Evolutionary conservation across 2,329 filamentous ascomycete genomes (phyloP).

Genomic region (Fusarium sarcochroum): DNA sequence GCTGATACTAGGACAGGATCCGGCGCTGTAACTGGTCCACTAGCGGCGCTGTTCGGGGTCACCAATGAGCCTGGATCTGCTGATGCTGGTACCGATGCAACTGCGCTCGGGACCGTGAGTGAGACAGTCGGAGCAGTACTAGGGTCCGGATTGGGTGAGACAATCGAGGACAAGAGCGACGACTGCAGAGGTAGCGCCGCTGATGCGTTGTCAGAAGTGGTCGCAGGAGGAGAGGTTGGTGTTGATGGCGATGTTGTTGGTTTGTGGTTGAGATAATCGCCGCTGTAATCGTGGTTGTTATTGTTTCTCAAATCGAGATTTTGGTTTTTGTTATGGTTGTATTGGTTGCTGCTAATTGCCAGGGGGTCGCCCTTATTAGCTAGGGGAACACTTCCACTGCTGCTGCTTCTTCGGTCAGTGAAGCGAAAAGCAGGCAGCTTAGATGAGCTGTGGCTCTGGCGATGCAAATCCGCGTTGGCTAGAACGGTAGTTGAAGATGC

Average conservation of each 20-base stretch:
- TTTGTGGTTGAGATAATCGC: conserved; percentile 26
- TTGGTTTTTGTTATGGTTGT: conserved; percentile 30
- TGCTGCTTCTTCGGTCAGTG: conserved; percentile 59
- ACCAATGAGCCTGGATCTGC: conserved; percentile 32
- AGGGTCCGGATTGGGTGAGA: conserved; percentile 49
- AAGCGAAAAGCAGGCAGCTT: conserved; percentile 70
- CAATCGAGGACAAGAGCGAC: conserved; percentile 44
- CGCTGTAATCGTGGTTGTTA: conserved; percentile 24
- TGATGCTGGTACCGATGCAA: conserved; percentile 26
- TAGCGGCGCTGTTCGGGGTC: conserved; percentile 21
- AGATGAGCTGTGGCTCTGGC: conserved; percentile 68
- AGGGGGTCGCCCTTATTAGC: conserved; percentile 40
- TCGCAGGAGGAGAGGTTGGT: conserved; percentile 34
- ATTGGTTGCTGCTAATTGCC: conserved; percentile 27
- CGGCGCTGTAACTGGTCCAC: conserved; percentile 36
- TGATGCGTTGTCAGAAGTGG: conserved; percentile 42
- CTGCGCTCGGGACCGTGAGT: conserved; percentile 36
- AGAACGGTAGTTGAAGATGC: conserved; percentile 28
- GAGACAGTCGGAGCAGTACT: conserved; percentile 39
- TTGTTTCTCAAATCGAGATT: conserved; percentile 40
- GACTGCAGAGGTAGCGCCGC: conserved; percentile 38
- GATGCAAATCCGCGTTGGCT: conserved; percentile 60
- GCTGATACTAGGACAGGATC: conserved; percentile 31
- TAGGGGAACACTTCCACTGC: conserved; percentile 44
- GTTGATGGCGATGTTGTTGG: conserved; percentile 28